A percentile compares a stretch with the other conserved stretches of the same genome.
These are phyloP conservation scores for Thelephora terrestris DNA, from an alignment of 1,284 basidiomycete genomes.

Conservation along the genomic window DNA sequence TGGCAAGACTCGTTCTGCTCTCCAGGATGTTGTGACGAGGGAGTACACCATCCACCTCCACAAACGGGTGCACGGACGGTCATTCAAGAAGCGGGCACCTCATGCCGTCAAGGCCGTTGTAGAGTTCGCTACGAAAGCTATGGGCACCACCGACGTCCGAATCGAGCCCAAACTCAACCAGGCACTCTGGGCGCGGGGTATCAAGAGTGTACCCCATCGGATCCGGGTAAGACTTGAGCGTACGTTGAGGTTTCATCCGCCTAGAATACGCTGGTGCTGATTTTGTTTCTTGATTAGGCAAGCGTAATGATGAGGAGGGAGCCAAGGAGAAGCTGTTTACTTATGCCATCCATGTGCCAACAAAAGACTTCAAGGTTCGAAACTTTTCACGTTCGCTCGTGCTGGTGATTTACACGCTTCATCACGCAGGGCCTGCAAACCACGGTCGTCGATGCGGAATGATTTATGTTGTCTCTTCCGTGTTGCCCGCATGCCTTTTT, in stretches of 20 bases:
- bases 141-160: conserved; percentile 90
- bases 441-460: conserved; percentile 69
- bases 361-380: conserved; percentile 79
- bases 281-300: conserved; percentile 34
- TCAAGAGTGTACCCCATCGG: conserved; percentile 86
- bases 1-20: conserved; percentile 84
- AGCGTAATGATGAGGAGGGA: conserved; percentile 91
- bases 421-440: conserved; percentile 68
- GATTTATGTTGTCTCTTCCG: conserved; percentile 13
- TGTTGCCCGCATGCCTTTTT: too few relatives aligned
- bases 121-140: conserved; percentile 82
- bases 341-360: conserved; percentile 75
- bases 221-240: conserved; percentile 89
- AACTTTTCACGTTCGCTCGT: conserved; percentile 4
- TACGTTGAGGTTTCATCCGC: conserved; percentile 34
- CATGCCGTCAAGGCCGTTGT: conserved; percentile 89
- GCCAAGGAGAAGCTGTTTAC: conserved; percentile 97
- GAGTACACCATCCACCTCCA: conserved; percentile 96
- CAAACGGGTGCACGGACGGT: conserved; percentile 84
- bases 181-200: conserved; percentile 81
- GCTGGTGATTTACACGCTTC: not conserved
- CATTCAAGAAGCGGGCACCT: conserved; percentile 92
- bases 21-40: conserved; percentile 92
- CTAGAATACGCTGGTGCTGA: conserved; percentile 1
- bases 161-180: conserved; percentile 92